These are phyloP conservation scores for Trifolium repens DNA, from an alignment of 306 rosid genomes.

Conservation along the genomic window DNA sequence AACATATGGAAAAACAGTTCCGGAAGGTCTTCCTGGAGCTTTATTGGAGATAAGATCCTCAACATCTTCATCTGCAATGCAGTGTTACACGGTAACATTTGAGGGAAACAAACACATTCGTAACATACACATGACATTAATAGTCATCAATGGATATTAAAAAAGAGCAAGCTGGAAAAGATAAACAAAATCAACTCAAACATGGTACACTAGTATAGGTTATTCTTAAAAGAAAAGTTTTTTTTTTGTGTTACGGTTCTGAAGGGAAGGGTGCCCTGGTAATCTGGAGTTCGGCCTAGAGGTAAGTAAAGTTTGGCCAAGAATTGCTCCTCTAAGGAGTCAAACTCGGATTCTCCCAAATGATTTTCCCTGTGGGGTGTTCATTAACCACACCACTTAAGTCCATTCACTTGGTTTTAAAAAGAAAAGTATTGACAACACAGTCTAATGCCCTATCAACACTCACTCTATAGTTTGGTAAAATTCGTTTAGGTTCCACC, in stretches of 20 bases:
- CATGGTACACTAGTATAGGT: neutral
- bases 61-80: conserved; percentile 72
- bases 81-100: conserved; percentile 15
- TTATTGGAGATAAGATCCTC: conserved; percentile 58
- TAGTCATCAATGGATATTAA: neutral
- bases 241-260: too few species aligned
- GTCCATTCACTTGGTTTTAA: too few species aligned
- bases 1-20: conserved; percentile 87
- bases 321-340: too few species aligned
- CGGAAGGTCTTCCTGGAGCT: conserved; percentile 68
- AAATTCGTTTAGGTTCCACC: neutral
- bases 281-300: too few species aligned
- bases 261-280: too few species aligned
- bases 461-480: neutral
- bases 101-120: neutral
- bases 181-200: conserved; percentile 7
- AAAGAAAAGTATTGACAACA: neutral
- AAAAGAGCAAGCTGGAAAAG: neutral
- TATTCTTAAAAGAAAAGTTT: too few species aligned
- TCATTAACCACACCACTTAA: too few species aligned
- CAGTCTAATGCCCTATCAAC: neutral
- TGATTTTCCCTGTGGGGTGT: too few species aligned
- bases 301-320: too few species aligned
- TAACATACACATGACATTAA: neutral
- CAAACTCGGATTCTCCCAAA: too few species aligned